Percentiles rank a stretch among this genome's conserved stretches.
These are phyloP conservation scores for Lojkania enalia DNA, from an alignment of 2,329 filamentous ascomycete genomes.

Conservation along the genomic window DNA sequence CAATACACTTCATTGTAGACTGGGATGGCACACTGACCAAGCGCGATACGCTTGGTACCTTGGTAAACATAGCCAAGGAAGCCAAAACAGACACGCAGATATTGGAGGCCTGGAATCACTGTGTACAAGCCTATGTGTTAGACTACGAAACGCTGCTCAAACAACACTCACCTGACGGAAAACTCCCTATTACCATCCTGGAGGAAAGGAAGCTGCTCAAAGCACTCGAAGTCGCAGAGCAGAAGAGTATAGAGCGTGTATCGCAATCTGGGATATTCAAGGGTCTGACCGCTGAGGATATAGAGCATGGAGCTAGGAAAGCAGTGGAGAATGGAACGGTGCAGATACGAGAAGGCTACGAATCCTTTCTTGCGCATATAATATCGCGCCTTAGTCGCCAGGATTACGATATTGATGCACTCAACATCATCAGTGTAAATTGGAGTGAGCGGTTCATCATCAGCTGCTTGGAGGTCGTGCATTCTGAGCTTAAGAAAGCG, in stretches of 20 bases:
- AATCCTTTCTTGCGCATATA: conserved; percentile 33
- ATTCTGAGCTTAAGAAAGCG: too few species aligned
- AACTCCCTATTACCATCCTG: conserved; percentile 31
- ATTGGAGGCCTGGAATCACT: conserved; percentile 39
- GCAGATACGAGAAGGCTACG: conserved; percentile 43
- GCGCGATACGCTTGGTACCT: conserved; percentile 49
- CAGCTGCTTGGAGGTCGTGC: not conserved
- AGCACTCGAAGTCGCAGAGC: conserved; percentile 44
- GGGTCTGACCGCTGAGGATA: conserved; percentile 36
- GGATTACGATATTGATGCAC: conserved; percentile 4
- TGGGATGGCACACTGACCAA: conserved; percentile 54
- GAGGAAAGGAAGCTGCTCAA: conserved; percentile 46
- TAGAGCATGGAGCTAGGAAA: conserved; percentile 29
- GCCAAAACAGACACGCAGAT: conserved; percentile 16
- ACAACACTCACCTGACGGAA: conserved; percentile 27
- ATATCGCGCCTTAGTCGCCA: conserved; percentile 4
- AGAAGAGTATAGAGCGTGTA: conserved; percentile 47
- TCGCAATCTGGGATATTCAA: conserved; percentile 45
- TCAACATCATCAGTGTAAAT: conserved; percentile 52
- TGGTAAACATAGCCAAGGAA: conserved; percentile 45
- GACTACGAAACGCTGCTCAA: conserved; percentile 44
- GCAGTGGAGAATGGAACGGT: conserved; percentile 38
- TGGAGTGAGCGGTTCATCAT: conserved; percentile 52
- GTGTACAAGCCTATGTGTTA: conserved; percentile 47
- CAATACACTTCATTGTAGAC: conserved; percentile 49